These are phyloP conservation scores for Coccomyxa sp. DNA, from an alignment of 139 green algal species.

Conservation along the genomic window DNA sequence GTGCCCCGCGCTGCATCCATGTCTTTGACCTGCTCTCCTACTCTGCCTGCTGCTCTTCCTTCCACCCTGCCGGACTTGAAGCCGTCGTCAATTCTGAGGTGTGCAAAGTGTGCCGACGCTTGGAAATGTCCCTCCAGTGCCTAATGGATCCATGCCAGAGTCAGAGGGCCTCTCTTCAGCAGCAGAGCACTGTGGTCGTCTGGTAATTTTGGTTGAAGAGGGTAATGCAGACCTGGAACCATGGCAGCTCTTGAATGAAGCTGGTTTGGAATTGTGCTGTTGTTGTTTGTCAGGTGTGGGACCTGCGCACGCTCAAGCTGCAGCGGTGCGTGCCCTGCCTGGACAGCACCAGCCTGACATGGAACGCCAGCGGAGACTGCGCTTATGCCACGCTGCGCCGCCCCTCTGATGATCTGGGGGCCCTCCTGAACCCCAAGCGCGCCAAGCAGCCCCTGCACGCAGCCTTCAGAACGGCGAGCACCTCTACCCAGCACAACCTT, in stretches of 20 bases:
- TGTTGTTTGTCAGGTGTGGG: constrained; percentile 40
- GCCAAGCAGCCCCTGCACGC: constrained; percentile 51
- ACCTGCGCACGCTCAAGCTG: constrained; percentile 60
- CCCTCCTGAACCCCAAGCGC: constrained; percentile 27
- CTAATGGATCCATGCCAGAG: no score
- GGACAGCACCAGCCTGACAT: constrained; percentile 46
- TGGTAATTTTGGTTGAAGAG: no score
- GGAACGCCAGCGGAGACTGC: constrained; percentile 40
- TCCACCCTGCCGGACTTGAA: constrained; percentile 66
- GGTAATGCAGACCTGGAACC: no score
- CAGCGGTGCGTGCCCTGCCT: constrained; percentile 59
- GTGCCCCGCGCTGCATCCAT: constrained; percentile 39
- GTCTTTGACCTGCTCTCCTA: constrained; percentile 66
- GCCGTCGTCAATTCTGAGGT: constrained; percentile 70
- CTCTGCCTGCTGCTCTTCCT: constrained; percentile 33
- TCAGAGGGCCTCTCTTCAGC: no score
- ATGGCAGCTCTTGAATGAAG: no score
- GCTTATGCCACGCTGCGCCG: constrained; percentile 41
- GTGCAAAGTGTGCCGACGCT: neutral
- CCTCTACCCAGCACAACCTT: neutral
- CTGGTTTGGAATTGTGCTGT: no score
- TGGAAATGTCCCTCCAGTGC: neutral
- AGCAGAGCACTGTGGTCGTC: no score
- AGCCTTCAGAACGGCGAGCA: constrained; percentile 54
- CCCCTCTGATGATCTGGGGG: constrained; percentile 27